Percentiles rank a stretch among this genome's conserved stretches.
Conservation (phyloP, 176 grass and related monocot species). For the Lolium rigidum region DNA sequence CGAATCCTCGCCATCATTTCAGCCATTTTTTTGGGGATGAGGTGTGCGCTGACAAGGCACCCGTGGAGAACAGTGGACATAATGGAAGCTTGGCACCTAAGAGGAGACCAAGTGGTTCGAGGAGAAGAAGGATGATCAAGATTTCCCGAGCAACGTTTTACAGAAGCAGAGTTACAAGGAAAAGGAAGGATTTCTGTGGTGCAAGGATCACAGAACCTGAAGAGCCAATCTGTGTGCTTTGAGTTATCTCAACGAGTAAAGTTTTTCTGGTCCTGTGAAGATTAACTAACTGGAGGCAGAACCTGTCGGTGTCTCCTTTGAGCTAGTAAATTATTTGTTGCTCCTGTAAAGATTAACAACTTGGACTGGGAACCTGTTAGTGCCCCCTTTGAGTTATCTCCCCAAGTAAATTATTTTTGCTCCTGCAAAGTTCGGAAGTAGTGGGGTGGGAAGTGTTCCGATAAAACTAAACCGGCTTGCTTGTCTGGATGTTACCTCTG, state of each 20-base stretch:
- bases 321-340: too few species aligned
- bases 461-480: too few species aligned
- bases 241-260: slow-evolving; percentile 17
- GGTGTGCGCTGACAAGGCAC: slow-evolving; percentile 17
- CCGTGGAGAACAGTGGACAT: slow-evolving; percentile 31
- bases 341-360: too few species aligned
- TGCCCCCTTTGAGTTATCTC: too few species aligned
- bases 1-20: slow-evolving; percentile 72
- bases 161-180: slow-evolving; percentile 58
- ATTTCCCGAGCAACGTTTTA: slow-evolving; percentile 38
- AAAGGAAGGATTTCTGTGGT: slow-evolving; percentile 56
- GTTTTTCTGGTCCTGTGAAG: slow-evolving; percentile 12
- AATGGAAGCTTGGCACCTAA: slow-evolving; percentile 36
- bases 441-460: too few species aligned
- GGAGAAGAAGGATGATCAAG: slow-evolving; percentile 50
- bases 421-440: too few species aligned
- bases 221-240: slow-evolving; percentile 36
- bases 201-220: slow-evolving; percentile 60
- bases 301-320: too few species aligned
- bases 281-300: too few species aligned
- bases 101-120: slow-evolving; percentile 50
- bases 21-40: slow-evolving; percentile 42
- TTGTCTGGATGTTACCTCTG: too few species aligned
- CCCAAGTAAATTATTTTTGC: too few species aligned
- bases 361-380: too few species aligned